phyloP scores from a whole-genome alignment of 2,329 filamentous ascomycete genomes.

The Clarireedia sp. region DNA sequence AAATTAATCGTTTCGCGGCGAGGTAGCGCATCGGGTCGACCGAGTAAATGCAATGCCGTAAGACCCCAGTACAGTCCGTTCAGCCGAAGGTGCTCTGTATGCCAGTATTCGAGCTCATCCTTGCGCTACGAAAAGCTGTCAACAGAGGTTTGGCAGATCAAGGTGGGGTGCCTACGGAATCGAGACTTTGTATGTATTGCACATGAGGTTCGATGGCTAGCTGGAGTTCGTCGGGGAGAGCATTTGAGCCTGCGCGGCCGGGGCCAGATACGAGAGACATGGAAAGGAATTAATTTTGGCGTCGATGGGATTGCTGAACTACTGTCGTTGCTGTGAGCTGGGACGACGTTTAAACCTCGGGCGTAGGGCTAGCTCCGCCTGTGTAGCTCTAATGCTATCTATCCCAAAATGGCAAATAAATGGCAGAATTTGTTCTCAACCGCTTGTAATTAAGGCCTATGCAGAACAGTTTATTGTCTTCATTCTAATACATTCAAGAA shows the following conservation, averaged over 20 bases:
- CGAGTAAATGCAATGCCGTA: conserved; percentile 77
- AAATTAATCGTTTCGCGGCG: conserved; percentile 78
- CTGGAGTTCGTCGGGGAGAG: conserved; percentile 27
- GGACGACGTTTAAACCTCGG: too few species aligned
- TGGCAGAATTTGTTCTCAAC: too few species aligned
- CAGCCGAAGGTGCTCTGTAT: conserved; percentile 91
- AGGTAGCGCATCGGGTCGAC: conserved; percentile 72
- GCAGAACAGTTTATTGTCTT: too few species aligned
- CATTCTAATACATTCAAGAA: too few species aligned
- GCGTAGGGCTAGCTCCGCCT: too few species aligned
- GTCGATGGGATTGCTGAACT: not conserved
- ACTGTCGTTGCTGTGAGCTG: too few species aligned
- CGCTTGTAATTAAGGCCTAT: too few species aligned
- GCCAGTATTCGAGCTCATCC: conserved; percentile 95
- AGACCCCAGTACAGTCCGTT: conserved; percentile 97
- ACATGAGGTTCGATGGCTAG: conserved; percentile 54
- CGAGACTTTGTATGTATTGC: conserved; percentile 84
- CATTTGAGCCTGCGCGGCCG: conserved; percentile 19
- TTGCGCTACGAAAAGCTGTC: conserved; percentile 52
- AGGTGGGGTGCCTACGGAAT: conserved; percentile 54
- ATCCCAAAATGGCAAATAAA: too few species aligned
- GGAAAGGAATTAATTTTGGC: not conserved
- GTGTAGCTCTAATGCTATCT: too few species aligned
- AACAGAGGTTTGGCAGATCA: conserved; percentile 17
- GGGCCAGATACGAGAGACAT: conserved; percentile 30